A percentile compares a stretch with the other conserved stretches of the same genome.
Conservation (phyloP, 2,329 filamentous ascomycete genomes). For the Neofusicoccum cordaticola region DNA sequence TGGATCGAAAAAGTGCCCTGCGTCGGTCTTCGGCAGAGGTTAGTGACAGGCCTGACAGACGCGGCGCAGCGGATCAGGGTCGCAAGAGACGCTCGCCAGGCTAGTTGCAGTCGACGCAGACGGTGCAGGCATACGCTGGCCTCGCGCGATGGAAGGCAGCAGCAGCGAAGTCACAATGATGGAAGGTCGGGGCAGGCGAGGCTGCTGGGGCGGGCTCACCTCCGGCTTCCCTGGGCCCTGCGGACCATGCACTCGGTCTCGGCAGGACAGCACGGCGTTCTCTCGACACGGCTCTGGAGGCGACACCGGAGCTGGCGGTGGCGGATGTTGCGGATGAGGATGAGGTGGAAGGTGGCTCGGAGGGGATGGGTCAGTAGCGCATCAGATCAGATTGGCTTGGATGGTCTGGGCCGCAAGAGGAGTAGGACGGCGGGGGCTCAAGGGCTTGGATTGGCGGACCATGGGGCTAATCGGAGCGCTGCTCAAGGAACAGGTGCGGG, state of each 20-base stretch:
- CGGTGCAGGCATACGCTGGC: neutral
- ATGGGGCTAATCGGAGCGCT: neutral
- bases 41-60: neutral
- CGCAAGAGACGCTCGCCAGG: neutral
- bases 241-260: neutral
- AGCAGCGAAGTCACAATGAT: slow-evolving; percentile 7
- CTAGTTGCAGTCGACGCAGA: neutral
- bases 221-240: slow-evolving; percentile 10
- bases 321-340: slow-evolving; percentile 16
- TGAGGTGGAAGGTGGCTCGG: slow-evolving; percentile 7
- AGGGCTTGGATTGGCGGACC: slow-evolving; percentile 12
- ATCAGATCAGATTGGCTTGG: slow-evolving; percentile 18
- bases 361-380: slow-evolving; percentile 15
- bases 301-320: neutral
- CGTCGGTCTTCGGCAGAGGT: neutral
- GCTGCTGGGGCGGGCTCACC: slow-evolving; percentile 12
- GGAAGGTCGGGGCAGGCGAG: neutral
- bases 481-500: slow-evolving; percentile 8
- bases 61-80: neutral
- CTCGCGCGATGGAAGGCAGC: neutral
- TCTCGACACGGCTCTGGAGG: neutral
- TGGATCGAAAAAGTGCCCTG: slow-evolving; percentile 1
- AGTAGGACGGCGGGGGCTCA: slow-evolving; percentile 5
- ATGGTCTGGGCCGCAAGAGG: slow-evolving; percentile 17
- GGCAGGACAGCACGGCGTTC: neutral